Evolutionary conservation across 192 early-diverging fungal species (phyloP).

Genomic region (Diversispora eburnea): DNA sequence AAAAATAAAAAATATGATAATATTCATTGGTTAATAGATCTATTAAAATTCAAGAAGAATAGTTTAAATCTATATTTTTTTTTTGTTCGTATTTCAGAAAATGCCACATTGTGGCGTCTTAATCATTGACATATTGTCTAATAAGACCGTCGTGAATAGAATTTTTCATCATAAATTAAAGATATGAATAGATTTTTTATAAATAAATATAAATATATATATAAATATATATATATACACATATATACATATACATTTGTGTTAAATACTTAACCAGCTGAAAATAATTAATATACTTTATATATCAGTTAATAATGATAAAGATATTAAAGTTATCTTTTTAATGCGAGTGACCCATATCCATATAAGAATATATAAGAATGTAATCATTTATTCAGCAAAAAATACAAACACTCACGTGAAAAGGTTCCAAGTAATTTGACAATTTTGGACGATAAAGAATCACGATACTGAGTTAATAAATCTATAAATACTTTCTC

Average conservation of each 20-base stretch:
- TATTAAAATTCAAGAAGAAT: too few species aligned
- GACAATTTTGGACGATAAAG: slow-evolving; percentile 61
- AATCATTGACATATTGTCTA: slow-evolving; percentile 22
- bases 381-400: not conserved
- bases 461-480: slow-evolving; percentile 58
- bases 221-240: too few species aligned
- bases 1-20: slow-evolving; percentile 11
- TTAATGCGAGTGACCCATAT: too few species aligned
- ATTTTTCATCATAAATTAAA: not conserved
- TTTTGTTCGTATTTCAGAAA: not conserved
- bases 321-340: too few species aligned
- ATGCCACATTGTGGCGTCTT: not conserved
- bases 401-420: slow-evolving; percentile 36
- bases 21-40: too few species aligned
- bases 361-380: not conserved
- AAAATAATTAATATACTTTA: too few species aligned
- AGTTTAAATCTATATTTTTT: too few species aligned
- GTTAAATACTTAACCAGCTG: too few species aligned
- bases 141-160: slow-evolving; percentile 24
- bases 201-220: not conserved
- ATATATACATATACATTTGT: too few species aligned
- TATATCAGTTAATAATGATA: too few species aligned
- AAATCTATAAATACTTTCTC: slow-evolving; percentile 82
- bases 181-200: too few species aligned
- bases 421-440: slow-evolving; percentile 54